Percentiles rank a stretch among this genome's conserved stretches.
phyloP scores from a whole-genome alignment of 176 grass and related monocot species.

The Metroxylon sagu region DNA sequence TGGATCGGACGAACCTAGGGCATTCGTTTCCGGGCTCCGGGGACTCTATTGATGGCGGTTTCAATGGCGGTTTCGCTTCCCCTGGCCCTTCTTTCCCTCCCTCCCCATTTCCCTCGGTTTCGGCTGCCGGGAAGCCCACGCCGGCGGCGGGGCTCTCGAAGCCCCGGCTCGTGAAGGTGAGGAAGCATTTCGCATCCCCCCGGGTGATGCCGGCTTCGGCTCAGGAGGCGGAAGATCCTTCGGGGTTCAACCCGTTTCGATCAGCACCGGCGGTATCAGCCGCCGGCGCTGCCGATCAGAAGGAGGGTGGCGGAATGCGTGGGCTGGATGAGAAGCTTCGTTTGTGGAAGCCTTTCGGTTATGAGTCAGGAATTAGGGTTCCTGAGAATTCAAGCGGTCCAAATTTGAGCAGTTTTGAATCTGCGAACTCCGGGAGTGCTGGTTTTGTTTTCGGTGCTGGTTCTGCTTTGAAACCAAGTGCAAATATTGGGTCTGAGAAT shows the following conservation, averaged over 20 bases:
- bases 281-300: neutral
- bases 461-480: no score
- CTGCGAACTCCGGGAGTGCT: neutral
- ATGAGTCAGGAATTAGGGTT: neutral
- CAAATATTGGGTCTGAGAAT: no score
- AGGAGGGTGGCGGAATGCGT: neutral
- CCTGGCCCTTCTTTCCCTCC: neutral
- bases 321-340: conserved; percentile 1
- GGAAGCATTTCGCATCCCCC: neutral
- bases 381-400: neutral
- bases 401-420: neutral
- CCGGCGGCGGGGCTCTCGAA: conserved; percentile 2
- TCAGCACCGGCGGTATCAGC: neutral
- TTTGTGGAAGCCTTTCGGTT: neutral
- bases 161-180: conserved; percentile 7
- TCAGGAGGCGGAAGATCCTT: neutral
- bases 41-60: neutral
- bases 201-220: neutral
- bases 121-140: neutral
- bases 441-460: conserved; percentile 26
- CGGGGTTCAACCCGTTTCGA: conserved; percentile 9
- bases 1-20: neutral
- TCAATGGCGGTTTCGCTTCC: neutral
- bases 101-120: neutral
- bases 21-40: neutral